A percentile compares a stretch with the other conserved stretches of the same genome.
Evolutionary conservation across 495 filamentous ascomycete species (phyloP).

Genomic region (Xylaria grammica): DNA sequence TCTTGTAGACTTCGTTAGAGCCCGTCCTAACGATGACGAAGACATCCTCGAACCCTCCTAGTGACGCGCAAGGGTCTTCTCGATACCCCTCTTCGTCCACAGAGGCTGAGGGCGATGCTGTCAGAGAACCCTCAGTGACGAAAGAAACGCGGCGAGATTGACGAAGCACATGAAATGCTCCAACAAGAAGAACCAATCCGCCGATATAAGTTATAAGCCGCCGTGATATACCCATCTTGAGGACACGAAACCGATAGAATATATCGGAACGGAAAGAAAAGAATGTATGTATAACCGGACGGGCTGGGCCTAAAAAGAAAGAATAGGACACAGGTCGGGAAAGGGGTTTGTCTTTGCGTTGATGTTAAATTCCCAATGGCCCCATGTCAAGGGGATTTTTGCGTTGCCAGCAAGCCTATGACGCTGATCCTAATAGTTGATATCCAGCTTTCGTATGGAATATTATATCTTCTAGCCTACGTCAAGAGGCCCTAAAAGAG

Average conservation of each 20-base stretch:
- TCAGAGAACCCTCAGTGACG: background rate
- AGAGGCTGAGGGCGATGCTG: background rate
- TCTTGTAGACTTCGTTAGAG: constrained; percentile 14
- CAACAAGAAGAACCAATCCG: background rate
- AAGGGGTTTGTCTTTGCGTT: constrained; percentile 4
- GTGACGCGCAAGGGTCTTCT: constrained; percentile 2
- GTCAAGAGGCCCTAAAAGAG: background rate
- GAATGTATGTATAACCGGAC: background rate
- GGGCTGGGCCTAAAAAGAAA: background rate
- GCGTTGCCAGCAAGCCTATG: constrained; percentile 10
- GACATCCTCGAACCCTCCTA: constrained; percentile 16
- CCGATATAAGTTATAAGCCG: constrained; percentile 5
- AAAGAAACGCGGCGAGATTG: background rate
- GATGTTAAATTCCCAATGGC: constrained; percentile 1
- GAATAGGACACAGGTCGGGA: background rate
- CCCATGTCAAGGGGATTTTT: constrained; percentile 2
- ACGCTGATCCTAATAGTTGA: constrained; percentile 18
- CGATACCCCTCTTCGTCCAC: background rate
- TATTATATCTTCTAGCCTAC: background rate
- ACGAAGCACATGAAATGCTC: background rate
- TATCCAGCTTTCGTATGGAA: background rate
- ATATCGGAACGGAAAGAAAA: constrained; percentile 6
- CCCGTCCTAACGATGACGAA: constrained; percentile 20
- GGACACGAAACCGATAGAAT: background rate
- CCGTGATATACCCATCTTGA: constrained; percentile 6